Percentiles rank a stretch among this genome's conserved stretches.
Conservation (phyloP, 805 yeast genomes). For the Komagataella populi region DNA sequence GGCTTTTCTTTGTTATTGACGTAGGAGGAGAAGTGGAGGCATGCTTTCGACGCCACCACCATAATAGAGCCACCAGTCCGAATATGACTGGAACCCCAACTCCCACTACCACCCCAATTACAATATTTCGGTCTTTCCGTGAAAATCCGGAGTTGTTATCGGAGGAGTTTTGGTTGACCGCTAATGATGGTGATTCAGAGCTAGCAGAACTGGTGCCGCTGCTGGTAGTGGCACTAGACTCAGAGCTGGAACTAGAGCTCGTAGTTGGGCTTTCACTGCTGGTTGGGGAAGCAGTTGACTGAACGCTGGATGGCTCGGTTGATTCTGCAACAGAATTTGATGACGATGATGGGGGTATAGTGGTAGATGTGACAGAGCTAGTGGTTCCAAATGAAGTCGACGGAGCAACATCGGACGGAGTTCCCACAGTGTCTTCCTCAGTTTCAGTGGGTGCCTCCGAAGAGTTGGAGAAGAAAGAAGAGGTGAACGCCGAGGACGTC, state of each 20-base stretch:
- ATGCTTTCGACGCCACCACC: constrained; percentile 1
- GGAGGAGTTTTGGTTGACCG: constrained; percentile 7
- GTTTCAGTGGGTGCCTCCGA: not conserved
- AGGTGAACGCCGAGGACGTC: constrained; percentile 1
- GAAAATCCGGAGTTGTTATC: constrained; percentile 27
- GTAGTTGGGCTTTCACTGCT: constrained; percentile 4
- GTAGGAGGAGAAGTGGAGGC: constrained; percentile 11
- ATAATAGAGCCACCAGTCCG: constrained; percentile 17
- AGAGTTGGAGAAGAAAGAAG: constrained; percentile 1
- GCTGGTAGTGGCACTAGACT: constrained; percentile 1
- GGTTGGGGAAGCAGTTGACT: not conserved
- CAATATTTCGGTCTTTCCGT: constrained; percentile 33
- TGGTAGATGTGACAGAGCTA: not conserved
- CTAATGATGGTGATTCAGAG: constrained; percentile 16
- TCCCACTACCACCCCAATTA: constrained; percentile 61
- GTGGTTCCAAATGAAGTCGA: constrained; percentile 4
- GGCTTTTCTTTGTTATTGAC: not conserved
- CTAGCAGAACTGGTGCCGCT: constrained; percentile 9
- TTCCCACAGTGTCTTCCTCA: not conserved
- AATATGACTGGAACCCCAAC: constrained; percentile 51
- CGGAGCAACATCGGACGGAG: not conserved
- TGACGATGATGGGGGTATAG: not conserved
- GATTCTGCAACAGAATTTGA: constrained; percentile 1
- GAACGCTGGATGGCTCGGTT: not conserved
- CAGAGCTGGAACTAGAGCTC: constrained; percentile 1